Conservation (phyloP, 192 early-diverging fungal species). For the Rhizoclosmatium sp. region DNA sequence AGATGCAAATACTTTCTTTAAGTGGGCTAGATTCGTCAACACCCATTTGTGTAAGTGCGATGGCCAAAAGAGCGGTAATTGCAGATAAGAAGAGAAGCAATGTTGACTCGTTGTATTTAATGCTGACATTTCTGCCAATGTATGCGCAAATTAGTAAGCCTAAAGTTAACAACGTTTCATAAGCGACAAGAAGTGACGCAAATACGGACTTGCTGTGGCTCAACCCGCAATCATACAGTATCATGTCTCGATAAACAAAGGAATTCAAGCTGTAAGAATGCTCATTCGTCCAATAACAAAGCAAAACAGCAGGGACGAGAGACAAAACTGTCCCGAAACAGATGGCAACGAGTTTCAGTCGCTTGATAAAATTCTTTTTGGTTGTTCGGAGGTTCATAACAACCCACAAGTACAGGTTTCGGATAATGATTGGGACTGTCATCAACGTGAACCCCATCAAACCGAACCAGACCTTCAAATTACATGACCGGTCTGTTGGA, state of each 20-base stretch:
- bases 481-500: background rate
- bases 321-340: background rate
- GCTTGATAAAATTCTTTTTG: background rate
- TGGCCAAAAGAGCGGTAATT: background rate
- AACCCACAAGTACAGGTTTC: background rate
- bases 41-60: background rate
- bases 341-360: background rate
- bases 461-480: background rate
- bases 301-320: background rate
- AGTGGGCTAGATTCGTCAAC: slow-evolving; percentile 4
- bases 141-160: background rate
- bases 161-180: background rate
- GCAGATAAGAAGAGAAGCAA: background rate
- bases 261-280: background rate
- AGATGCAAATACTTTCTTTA: slow-evolving; percentile 32
- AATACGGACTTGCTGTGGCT: background rate
- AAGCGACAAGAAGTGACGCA: background rate
- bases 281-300: background rate
- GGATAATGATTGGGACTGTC: background rate
- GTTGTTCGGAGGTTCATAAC: background rate
- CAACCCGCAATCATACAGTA: background rate
- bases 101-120: slow-evolving; percentile 5
- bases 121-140: background rate
- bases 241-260: background rate
- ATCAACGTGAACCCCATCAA: background rate